These are phyloP conservation scores for Lasiosphaeria miniovina DNA, from an alignment of 495 filamentous ascomycete species.

Conservation along the genomic window DNA sequence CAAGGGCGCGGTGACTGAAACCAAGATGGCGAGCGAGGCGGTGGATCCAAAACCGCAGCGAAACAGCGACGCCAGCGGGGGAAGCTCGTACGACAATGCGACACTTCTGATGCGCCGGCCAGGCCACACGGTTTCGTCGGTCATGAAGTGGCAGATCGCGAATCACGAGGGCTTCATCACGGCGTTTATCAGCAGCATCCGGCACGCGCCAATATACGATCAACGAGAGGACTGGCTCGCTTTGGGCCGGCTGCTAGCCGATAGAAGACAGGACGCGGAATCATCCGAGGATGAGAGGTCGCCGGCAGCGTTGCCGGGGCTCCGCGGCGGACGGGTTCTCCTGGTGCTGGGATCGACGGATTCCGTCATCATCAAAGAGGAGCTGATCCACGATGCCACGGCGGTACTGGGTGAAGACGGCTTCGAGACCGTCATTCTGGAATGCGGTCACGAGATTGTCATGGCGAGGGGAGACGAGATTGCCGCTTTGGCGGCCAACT, in stretches of 20 bases:
- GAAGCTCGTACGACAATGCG: conserved; percentile 40
- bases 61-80: conserved; percentile 34
- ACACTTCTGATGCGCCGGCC: conserved; percentile 38
- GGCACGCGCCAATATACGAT: conserved; percentile 54
- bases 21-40: conserved; percentile 26
- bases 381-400: conserved; percentile 50
- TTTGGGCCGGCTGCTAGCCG: conserved; percentile 50
- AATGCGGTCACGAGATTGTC: conserved; percentile 52
- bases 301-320: conserved; percentile 22
- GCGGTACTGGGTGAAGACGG: conserved; percentile 41
- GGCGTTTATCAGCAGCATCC: conserved; percentile 55
- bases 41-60: conserved; percentile 26
- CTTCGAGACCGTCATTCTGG: conserved; percentile 44
- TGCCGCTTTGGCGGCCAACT: conserved; percentile 35
- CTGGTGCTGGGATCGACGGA: conserved; percentile 54
- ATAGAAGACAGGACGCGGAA: conserved; percentile 29
- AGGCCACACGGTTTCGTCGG: conserved; percentile 38
- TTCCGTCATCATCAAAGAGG: conserved; percentile 49
- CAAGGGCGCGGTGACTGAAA: conserved; percentile 21
- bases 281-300: conserved; percentile 4
- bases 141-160: conserved; percentile 55
- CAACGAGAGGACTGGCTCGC: conserved; percentile 56
- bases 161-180: conserved; percentile 54
- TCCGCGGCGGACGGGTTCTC: conserved; percentile 48
- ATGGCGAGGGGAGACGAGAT: conserved; percentile 40